A percentile compares a stretch with the other conserved stretches of the same genome.
phyloP scores from a whole-genome alignment of 2,329 filamentous ascomycete species.

The Phyllosticta ampelicida region DNA sequence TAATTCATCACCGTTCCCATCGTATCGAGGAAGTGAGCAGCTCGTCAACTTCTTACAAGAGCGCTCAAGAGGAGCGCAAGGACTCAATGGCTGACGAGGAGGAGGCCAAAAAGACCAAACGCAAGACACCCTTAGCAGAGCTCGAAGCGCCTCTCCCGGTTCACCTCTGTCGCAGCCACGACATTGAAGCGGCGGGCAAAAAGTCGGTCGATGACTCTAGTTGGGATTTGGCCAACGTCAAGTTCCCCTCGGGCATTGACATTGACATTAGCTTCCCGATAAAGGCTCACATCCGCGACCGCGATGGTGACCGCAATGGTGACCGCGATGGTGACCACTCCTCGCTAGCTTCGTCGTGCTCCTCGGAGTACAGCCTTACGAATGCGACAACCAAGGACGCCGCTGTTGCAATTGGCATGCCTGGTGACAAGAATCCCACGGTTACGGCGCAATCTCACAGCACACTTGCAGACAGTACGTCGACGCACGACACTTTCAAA shows the following conservation, averaged over 20 bases:
- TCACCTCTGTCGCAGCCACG: constrained; percentile 15
- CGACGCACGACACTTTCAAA: constrained; percentile 11
- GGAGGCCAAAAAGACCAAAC: not conserved
- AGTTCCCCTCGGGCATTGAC: constrained; percentile 11
- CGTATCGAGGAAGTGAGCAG: not conserved
- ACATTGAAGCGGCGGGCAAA: not conserved
- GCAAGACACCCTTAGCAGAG: constrained; percentile 14
- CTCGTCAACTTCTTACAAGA: constrained; percentile 5
- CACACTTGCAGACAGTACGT: not conserved
- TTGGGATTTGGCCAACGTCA: constrained; percentile 13
- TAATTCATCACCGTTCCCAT: not conserved
- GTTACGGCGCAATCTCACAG: not conserved
- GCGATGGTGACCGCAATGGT: not conserved
- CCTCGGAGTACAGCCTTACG: constrained; percentile 5
- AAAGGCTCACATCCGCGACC: constrained; percentile 9
- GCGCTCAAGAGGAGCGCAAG: constrained; percentile 3
- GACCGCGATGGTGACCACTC: not conserved
- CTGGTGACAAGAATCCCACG: not conserved
- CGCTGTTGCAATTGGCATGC: not conserved
- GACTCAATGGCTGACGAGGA: not conserved
- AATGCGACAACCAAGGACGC: not conserved
- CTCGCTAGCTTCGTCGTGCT: not conserved
- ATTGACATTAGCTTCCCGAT: constrained; percentile 13
- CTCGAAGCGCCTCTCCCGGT: constrained; percentile 19
- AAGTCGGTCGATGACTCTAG: constrained; percentile 6